Evolutionary conservation across 306 rosid species (phyloP).

Genomic region (Notholithocarpus densiflorus): DNA sequence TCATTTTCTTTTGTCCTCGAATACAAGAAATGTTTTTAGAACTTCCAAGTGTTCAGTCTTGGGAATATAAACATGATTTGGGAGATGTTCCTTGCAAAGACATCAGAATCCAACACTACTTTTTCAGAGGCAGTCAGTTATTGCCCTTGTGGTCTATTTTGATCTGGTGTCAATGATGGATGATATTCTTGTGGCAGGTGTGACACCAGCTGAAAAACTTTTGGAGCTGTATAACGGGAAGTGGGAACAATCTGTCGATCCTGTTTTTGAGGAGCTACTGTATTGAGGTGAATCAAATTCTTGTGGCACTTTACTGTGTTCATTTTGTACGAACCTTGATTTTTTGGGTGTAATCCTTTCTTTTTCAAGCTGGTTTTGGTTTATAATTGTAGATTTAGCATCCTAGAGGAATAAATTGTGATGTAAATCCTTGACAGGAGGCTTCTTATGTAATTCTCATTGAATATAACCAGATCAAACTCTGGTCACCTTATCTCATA

Average conservation of each 20-base stretch:
- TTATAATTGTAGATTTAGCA: slow-evolving; percentile 8
- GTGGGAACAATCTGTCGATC: slow-evolving; percentile 83
- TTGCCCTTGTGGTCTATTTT: background rate
- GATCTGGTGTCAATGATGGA: background rate
- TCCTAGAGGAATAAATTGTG: slow-evolving; percentile 31
- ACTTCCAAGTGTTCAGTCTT: background rate
- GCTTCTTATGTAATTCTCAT: slow-evolving; percentile 22
- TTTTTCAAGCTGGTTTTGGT: slow-evolving; percentile 26
- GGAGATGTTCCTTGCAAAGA: background rate
- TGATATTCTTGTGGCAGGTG: slow-evolving; percentile 48
- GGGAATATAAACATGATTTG: background rate
- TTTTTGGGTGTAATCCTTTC: slow-evolving; percentile 24
- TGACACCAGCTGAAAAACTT: slow-evolving; percentile 89
- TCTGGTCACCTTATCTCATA: slow-evolving; percentile 11
- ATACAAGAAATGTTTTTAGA: background rate
- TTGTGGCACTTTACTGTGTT: slow-evolving; percentile 16
- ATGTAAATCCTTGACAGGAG: slow-evolving; percentile 33
- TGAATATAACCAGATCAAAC: slow-evolving; percentile 23
- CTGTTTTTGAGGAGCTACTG: slow-evolving; percentile 84
- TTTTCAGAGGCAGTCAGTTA: background rate
- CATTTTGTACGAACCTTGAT: background rate
- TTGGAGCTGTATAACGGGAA: slow-evolving; percentile 76
- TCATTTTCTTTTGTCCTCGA: background rate
- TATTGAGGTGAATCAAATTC: slow-evolving; percentile 50
- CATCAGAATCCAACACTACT: background rate